Base-by-base conservation (phyloP, 805 yeast genomes). In the Wickerhamiella dianesei region DNA sequence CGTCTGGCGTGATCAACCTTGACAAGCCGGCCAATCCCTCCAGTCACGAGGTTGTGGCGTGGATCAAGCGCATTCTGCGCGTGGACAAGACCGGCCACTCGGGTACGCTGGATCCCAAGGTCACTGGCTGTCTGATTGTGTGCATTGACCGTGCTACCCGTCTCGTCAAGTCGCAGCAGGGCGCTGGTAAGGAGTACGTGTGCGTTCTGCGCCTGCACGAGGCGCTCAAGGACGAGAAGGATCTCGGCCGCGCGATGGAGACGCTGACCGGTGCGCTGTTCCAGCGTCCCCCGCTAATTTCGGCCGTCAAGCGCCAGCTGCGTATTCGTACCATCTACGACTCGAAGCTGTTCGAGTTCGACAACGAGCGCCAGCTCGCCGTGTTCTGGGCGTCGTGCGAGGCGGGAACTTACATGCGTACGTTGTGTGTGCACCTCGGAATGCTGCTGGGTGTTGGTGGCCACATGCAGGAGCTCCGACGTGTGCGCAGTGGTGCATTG, bases 381-480 rank as follows among this genome's bases (percentile, higher is more conserved):
- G 97, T 92, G 35, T 92, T 92, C 73, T 92, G 98, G 98, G 98
- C 97, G 50, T 83, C 95, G 39, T 92, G 98, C 76, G 98, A 92
- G 74, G 98, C 98, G 52, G 98, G 98, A 71, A 92, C 98, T 51
- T 92, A 92, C 71, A 92, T 92, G 96, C 83, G 98, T 77, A 92
- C 98, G 44, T 73, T 92, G 59, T 92, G 98, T 81, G 98, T 92
- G 48, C 98, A 92, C 69, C 73, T 92, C 61, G 98, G 98, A 72
- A 88, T 92, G 95, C 75, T 92, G 50, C 75, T 92, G 56, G 96
- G 97, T 61, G 96, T 87, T 57, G 98, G 98, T 67, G 98, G 97
- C 58, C 98, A 92, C 72, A 92, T 92, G 98, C 98, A 92, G 76
- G 98, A 92, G 72, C 80, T 92, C 61, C 86, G 98, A 72, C 88